These are phyloP conservation scores for Neurospora sp. DNA, from an alignment of 495 filamentous ascomycete genomes.

Conservation along the genomic window DNA sequence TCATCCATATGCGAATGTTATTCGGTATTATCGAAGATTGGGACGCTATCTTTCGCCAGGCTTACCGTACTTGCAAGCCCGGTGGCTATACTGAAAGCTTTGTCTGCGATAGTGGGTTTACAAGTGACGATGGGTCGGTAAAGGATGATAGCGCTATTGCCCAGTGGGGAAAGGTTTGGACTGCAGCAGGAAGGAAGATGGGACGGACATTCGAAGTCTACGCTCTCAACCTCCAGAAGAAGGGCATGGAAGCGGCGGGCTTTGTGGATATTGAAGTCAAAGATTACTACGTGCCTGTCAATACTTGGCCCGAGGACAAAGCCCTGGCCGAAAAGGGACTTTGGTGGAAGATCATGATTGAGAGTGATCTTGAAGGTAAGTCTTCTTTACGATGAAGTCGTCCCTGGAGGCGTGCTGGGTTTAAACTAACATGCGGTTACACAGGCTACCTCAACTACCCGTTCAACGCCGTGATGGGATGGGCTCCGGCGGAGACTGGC, in stretches of 20 bases:
- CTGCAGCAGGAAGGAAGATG: not conserved
- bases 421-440: not conserved
- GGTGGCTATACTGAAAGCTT: slow-evolving; percentile 15
- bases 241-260: slow-evolving; percentile 31
- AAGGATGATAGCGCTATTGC: not conserved
- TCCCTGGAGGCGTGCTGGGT: not conserved
- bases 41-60: slow-evolving; percentile 28
- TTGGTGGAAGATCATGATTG: slow-evolving; percentile 16
- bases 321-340: slow-evolving; percentile 39
- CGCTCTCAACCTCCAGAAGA: slow-evolving; percentile 16
- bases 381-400: not conserved
- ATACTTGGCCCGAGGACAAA: slow-evolving; percentile 18
- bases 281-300: slow-evolving; percentile 10
- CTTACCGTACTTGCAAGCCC: slow-evolving; percentile 10
- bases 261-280: slow-evolving; percentile 32
- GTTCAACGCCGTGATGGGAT: slow-evolving; percentile 17
- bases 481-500: slow-evolving; percentile 21
- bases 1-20: slow-evolving; percentile 43
- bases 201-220: not conserved
- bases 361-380: slow-evolving; percentile 27
- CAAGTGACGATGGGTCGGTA: not conserved
- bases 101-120: slow-evolving; percentile 4
- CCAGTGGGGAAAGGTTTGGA: not conserved
- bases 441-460: not conserved
- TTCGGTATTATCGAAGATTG: slow-evolving; percentile 43